Evolutionary conservation across 805 yeast genomes (phyloP).

Genomic region (Kodamaea hsintzibuensis): DNA sequence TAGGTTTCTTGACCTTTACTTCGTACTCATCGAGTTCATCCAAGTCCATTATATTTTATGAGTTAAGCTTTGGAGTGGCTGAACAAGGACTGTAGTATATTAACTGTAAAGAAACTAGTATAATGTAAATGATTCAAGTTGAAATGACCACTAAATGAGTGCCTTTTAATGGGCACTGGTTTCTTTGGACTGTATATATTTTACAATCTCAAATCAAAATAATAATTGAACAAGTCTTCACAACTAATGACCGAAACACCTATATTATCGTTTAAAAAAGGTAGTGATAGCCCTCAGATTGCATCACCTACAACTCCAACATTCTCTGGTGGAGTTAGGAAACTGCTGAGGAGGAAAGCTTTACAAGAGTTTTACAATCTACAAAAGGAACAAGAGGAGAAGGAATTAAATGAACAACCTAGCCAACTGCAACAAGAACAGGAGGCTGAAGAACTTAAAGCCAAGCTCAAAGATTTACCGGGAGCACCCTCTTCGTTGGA

Average conservation of each 20-base stretch:
- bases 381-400: slow-evolving; percentile 17
- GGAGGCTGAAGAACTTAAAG: neutral
- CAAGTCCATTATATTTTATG: slow-evolving; percentile 11
- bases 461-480: neutral
- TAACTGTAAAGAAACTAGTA: no score
- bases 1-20: slow-evolving; percentile 6
- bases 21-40: slow-evolving; percentile 18
- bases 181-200: no score
- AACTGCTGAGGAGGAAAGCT: slow-evolving; percentile 42
- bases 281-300: slow-evolving; percentile 12
- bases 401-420: neutral
- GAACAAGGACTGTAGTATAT: no score
- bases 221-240: neutral
- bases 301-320: slow-evolving; percentile 9
- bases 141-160: no score
- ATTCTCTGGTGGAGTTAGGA: slow-evolving; percentile 10
- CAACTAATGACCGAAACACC: slow-evolving; percentile 13
- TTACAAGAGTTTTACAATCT: slow-evolving; percentile 43
- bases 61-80: no score
- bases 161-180: no score
- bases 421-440: neutral
- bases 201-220: neutral
- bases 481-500: neutral
- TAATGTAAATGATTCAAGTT: no score
- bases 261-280: slow-evolving; percentile 31